Evolutionary conservation across 306 rosid species (phyloP).

Genomic region (Glycyrrhiza uralensis): DNA sequence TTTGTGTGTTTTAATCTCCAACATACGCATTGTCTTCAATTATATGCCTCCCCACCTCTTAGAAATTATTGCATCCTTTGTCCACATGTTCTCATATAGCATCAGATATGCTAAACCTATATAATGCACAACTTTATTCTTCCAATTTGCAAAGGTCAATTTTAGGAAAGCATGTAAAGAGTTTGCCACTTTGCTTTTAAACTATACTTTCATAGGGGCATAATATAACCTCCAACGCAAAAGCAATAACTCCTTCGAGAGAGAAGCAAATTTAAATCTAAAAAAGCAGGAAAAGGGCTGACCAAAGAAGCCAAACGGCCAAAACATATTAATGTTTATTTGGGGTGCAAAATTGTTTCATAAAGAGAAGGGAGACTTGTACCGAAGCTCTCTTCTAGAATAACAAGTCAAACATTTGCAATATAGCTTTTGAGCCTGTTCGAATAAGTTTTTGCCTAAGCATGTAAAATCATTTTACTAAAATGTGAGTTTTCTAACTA

Average conservation of each 20-base stretch:
- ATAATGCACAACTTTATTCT: conserved; percentile 25
- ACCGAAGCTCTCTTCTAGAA: neutral
- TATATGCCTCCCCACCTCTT: conserved; percentile 19
- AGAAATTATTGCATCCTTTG: conserved; percentile 14
- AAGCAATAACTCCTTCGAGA: neutral
- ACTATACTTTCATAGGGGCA: conserved; percentile 17
- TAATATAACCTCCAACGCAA: conserved; percentile 10
- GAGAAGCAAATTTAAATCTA: conserved; percentile 7
- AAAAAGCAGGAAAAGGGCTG: neutral
- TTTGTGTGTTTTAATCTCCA: conserved; percentile 14
- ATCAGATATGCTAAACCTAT: conserved; percentile 10
- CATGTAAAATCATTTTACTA: too few relatives aligned
- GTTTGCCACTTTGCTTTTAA: conserved; percentile 1
- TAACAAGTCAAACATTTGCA: neutral
- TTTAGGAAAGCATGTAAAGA: conserved; percentile 11
- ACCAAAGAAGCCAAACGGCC: conserved; percentile 17
- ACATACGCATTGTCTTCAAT: conserved; percentile 36
- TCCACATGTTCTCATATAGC: conserved; percentile 19
- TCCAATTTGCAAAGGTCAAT: conserved; percentile 15
- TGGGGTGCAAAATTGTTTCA: neutral
- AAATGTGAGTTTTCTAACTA: too few relatives aligned
- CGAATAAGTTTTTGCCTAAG: too few relatives aligned
- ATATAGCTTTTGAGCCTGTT: neutral
- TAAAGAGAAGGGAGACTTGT: neutral
- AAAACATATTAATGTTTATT: neutral